phyloP scores from a whole-genome alignment of 176 grass and related monocot species.

The Eremochloa ophiuroides region DNA sequence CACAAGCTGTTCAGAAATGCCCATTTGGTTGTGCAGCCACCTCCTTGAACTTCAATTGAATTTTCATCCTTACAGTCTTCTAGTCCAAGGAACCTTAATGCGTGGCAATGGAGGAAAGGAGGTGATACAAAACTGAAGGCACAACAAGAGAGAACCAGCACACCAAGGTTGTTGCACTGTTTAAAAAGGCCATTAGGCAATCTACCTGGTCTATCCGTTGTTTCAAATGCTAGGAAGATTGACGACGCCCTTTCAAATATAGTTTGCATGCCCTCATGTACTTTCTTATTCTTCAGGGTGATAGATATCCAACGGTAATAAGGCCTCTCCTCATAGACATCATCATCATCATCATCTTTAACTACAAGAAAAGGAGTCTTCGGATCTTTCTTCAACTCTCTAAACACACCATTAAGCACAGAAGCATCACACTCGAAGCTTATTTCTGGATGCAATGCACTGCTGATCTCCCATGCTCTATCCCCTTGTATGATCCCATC shows the following conservation, averaged over 20 bases:
- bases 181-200: neutral
- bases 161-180: neutral
- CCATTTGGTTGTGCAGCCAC: neutral
- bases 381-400: rapidly evolving
- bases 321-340: neutral
- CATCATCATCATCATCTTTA: neutral
- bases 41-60: no score
- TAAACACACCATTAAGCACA: rapidly evolving
- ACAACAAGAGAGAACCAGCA: neutral
- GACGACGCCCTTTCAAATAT: neutral
- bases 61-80: neutral
- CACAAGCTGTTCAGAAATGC: neutral
- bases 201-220: neutral
- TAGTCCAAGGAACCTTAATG: neutral
- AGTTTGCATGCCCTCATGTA: neutral
- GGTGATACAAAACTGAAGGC: slow-evolving; percentile 14
- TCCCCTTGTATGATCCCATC: neutral
- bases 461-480: neutral
- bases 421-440: neutral
- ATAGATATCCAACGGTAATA: neutral
- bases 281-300: neutral
- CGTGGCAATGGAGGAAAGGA: neutral
- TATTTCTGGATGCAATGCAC: neutral
- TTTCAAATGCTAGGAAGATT: neutral
- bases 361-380: neutral